Evolutionary conservation across 2,329 filamentous ascomycete species (phyloP).

Genomic region (Botrytis paeoniae): DNA sequence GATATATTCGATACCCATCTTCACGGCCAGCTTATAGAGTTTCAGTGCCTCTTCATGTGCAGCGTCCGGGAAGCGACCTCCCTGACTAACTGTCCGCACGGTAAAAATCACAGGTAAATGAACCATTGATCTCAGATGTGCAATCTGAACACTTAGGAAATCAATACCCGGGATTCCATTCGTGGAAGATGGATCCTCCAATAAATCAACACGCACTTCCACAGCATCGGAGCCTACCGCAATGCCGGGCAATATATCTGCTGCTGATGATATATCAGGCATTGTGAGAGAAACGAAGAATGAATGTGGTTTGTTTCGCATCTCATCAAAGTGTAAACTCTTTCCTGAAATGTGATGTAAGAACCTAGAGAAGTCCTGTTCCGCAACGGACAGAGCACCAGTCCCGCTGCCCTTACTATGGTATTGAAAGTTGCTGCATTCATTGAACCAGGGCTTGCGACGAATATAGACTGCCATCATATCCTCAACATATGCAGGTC

Average conservation of each 20-base stretch:
- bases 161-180: slow-evolving; percentile 61
- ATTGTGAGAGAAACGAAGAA: slow-evolving; percentile 93
- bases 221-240: slow-evolving; percentile 88
- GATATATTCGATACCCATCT: slow-evolving; percentile 85
- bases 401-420: slow-evolving; percentile 65
- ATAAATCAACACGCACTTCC: slow-evolving; percentile 87
- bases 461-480: slow-evolving; percentile 89
- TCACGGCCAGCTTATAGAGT: slow-evolving; percentile 75
- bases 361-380: slow-evolving; percentile 70
- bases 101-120: slow-evolving; percentile 88
- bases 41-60: slow-evolving; percentile 66
- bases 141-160: slow-evolving; percentile 78
- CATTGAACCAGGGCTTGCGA: slow-evolving; percentile 82
- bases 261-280: slow-evolving; percentile 64
- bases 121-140: slow-evolving; percentile 69
- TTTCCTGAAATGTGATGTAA: slow-evolving; percentile 65
- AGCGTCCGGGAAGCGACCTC: slow-evolving; percentile 80
- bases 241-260: slow-evolving; percentile 65
- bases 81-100: slow-evolving; percentile 79
- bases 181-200: slow-evolving; percentile 62
- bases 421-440: slow-evolving; percentile 94
- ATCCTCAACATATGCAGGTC: slow-evolving; percentile 88
- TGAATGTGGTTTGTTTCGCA: slow-evolving; percentile 66
- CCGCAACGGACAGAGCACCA: slow-evolving; percentile 34
- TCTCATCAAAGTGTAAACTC: slow-evolving; percentile 52